Evolutionary conservation across 768 basidiomycete species (phyloP), one percentile per base, ranked within the genome.

Genomic region (Phaffia australis): DNA sequence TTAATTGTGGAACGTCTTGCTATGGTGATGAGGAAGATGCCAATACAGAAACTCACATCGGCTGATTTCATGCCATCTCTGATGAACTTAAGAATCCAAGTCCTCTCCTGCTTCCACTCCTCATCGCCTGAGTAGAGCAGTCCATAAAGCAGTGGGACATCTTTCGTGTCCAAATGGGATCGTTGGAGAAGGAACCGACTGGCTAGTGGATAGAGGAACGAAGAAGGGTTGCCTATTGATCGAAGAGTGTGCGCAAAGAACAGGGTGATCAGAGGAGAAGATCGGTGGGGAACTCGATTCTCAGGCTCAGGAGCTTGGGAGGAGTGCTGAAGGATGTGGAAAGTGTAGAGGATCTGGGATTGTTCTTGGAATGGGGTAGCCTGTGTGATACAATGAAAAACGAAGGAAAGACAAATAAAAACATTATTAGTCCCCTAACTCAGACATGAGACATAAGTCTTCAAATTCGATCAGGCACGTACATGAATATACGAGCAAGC

Each of bases 181-280:
- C 94, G 84, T 75, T 95, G 92, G 0, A 98, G 81, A 6, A 98
- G 82, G 80, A 95, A 97, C 5, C 87, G 82, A 1, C 88, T 84
- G 0, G 86, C 87, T 19, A 86, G 78, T 0, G 93, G 90, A 73
- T 94, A 98, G 54, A 89, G 84, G 75, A 90, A 88, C 60, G 87
- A 85, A 1, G 88, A 85, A 0, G 94, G 92, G 69, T 89, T 86
- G 76, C 91, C 93, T 46, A 94, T 80, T 0, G 84, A 84, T 32
- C 86, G 81, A 5, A 95, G 77, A 1, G 89, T 84, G 69, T 98
- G 91, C 2, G 86, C 81, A 61, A 97, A 80, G 71, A 94, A 82
- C 21, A 97, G 83, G 1, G 89, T 85, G 5, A 85, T 82, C 68
- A 87, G 86, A 1, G 87, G 83, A 0, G 93, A 87, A 0, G 95